Percentiles rank a stretch among this genome's conserved stretches.
Conservation (phyloP, 225 moss, liverwort and hornwort species). For the Lunularia cruciata region DNA sequence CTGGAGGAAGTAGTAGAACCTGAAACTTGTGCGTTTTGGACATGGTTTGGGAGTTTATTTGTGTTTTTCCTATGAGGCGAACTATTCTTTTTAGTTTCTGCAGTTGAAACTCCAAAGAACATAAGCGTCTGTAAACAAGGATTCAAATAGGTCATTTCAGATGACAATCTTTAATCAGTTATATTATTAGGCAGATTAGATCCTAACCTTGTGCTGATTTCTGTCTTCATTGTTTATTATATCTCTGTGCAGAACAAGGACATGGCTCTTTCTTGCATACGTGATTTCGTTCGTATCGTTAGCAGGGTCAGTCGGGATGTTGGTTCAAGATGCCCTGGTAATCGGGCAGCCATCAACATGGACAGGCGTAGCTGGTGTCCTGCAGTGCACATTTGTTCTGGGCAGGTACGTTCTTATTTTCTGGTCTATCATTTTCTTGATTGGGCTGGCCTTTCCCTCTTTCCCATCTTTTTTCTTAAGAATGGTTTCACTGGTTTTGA, state of each 20-base stretch:
- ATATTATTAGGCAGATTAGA: too few species aligned
- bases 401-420: slow-evolving; percentile 47
- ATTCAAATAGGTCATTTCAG: too few species aligned
- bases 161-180: too few species aligned
- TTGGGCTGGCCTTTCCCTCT: not conserved
- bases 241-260: slow-evolving; percentile 60
- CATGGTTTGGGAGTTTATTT: too few species aligned
- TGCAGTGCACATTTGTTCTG: slow-evolving; percentile 75
- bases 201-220: not conserved
- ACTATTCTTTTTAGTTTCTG: too few species aligned
- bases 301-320: slow-evolving; percentile 76
- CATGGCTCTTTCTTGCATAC: slow-evolving; percentile 88
- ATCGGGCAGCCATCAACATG: slow-evolving; percentile 71
- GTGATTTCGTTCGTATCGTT: slow-evolving; percentile 80
- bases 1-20: too few species aligned
- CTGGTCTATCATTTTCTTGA: not conserved
- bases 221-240: not conserved
- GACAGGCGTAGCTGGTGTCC: slow-evolving; percentile 78
- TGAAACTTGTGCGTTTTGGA: too few species aligned
- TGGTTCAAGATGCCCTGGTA: slow-evolving; percentile 70
- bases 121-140: too few species aligned
- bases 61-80: too few species aligned
- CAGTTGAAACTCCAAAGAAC: too few species aligned
- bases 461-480: too few species aligned
- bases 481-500: too few species aligned